These are phyloP conservation scores for Ascochyta rabiei DNA, from an alignment of 2,329 filamentous ascomycete genomes.

Conservation along the genomic window DNA sequence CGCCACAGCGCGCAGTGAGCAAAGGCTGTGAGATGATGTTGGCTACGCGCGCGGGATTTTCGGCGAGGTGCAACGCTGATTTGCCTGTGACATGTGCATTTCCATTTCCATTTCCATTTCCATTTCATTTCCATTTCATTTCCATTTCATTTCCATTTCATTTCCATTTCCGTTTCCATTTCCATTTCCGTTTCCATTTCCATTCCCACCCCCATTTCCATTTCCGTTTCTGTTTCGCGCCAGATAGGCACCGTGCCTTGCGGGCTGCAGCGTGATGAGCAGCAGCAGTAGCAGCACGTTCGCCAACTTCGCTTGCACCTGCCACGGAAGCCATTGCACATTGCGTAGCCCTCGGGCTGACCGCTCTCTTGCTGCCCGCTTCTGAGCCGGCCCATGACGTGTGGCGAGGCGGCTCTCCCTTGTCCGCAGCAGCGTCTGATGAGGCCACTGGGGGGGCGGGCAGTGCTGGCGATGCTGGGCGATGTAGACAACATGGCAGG, in stretches of 20 bases:
- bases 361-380: slow-evolving; percentile 13
- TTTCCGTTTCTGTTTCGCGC: slow-evolving; percentile 21
- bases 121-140: too few species aligned
- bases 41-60: slow-evolving; percentile 39
- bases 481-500: not conserved
- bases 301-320: slow-evolving; percentile 10
- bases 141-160: too few species aligned
- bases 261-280: not conserved
- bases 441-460: not conserved
- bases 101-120: too few species aligned
- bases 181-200: too few species aligned
- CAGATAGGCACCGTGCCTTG: slow-evolving; percentile 2
- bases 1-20: not conserved
- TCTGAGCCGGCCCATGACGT: slow-evolving; percentile 14
- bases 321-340: slow-evolving; percentile 8
- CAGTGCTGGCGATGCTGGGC: not conserved
- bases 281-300: slow-evolving; percentile 5
- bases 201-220: too few species aligned
- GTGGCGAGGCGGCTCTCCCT: slow-evolving; percentile 7
- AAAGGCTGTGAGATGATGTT: slow-evolving; percentile 30
- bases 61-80: slow-evolving; percentile 36
- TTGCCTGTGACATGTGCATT: slow-evolving; percentile 31
- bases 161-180: too few species aligned
- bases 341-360: slow-evolving; percentile 17
- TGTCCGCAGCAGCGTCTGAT: not conserved